Base-by-base conservation (phyloP, 768 basidiomycete genomes). In the Termitomyces sp. region DNA sequence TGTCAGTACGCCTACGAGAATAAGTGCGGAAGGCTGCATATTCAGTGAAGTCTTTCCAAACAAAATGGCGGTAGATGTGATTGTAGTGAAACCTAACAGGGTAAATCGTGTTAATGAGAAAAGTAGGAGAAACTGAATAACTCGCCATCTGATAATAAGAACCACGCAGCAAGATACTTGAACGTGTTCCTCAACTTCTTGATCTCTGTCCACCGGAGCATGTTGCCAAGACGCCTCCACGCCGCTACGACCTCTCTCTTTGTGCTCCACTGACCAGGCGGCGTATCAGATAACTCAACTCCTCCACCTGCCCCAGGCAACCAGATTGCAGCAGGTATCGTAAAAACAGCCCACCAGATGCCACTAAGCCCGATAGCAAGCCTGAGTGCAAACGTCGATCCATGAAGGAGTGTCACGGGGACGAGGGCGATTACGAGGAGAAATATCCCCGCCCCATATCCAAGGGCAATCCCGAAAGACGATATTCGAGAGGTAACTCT, bases 111-210 rank as follows among this genome's bases (percentile, higher is more conserved):
- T 46, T 29, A 53, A 42, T 16, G 16, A 31, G 12, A 10, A 27
- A 14, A n/a, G 7, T 2, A 1, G 32, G n/a, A 26, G 24, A 26
- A 26, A 5, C 7, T 1, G 37, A 2, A 6, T 2, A 2, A 70
- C 81, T 44, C 53, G 90, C 93, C 92, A 65, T 98, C 95, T 1
- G 90, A 92, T 24, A 98, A 82, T 13, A 98, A 79, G 69, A 97
- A 95, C 94, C 95, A 98, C 0, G 96, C 93, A 5, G 86, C 82
- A 43, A 98, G 85, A 64, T 92, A 98, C 62, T 81, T 81, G 76
- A 95, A 98, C 1, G 94, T 94, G 65, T 93, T 87, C 31, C 81
- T 79, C 16, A 98, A 76, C 53, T 81, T 80, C 68, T 80, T 81
- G 41, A 95, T 84, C 66, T 96, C 87, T 8, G 72, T 73, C 78